A percentile compares a stretch with the other conserved stretches of the same genome.
These are phyloP conservation scores for Sordaria brevicollis DNA, from an alignment of 495 filamentous ascomycete genomes.

Conservation along the genomic window DNA sequence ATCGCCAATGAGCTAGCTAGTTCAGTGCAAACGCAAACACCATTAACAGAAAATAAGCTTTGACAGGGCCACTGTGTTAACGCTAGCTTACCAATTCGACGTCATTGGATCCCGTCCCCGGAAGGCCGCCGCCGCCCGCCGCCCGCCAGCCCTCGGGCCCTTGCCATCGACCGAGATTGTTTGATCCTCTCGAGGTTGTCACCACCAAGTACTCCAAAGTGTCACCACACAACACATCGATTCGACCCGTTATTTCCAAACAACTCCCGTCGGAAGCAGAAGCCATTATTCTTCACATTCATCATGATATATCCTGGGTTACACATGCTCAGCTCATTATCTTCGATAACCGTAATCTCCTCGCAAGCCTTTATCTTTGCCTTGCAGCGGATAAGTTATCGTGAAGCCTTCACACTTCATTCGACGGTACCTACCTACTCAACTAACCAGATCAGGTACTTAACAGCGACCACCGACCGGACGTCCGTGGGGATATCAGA, in stretches of 20 bases:
- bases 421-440: too few relatives aligned
- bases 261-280: neutral
- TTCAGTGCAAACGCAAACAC: neutral
- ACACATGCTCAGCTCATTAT: neutral
- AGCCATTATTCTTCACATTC: too few relatives aligned
- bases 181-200: neutral
- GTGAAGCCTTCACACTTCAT: neutral
- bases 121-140: too few relatives aligned
- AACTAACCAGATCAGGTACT: neutral
- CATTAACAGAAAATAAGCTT: neutral
- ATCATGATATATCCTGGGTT: neutral
- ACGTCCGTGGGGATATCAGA: neutral
- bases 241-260: neutral
- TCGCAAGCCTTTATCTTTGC: neutral
- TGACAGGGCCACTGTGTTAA: neutral
- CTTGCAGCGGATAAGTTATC: neutral
- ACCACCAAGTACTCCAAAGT: too few relatives aligned
- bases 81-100: neutral
- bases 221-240: neutral
- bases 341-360: neutral
- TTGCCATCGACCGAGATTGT: neutral
- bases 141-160: too few relatives aligned
- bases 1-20: neutral
- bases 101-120: neutral
- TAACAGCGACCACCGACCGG: neutral